Evolutionary conservation across 2,329 filamentous ascomycete genomes (phyloP), one percentile per base, ranked within the genome.

Genomic region (Atkinsonella texensis): DNA sequence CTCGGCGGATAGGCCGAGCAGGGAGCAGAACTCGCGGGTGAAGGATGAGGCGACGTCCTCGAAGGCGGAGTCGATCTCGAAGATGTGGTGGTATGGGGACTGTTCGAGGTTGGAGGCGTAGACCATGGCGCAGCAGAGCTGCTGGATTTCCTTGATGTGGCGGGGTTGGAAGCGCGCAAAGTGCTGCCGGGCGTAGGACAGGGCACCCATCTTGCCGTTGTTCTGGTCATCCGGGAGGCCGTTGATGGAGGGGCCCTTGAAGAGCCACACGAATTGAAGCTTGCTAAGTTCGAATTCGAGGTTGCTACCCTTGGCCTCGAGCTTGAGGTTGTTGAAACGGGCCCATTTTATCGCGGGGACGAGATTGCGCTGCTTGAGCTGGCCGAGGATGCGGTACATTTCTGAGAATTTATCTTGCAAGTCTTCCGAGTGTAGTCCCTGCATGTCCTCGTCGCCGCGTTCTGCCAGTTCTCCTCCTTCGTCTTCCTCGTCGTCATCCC

Each of bases 231-330:
- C 74, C 9, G 80, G 74, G 1, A 81, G 69, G 10, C 79, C 77
- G 56, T 80, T 79, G 11, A 75, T 65, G 1, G 62, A 53, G 0
- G 73, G 68, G 0, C 84, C 83, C 56, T 85, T 81, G 68, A 94
- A 95, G 1, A 96, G 76, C 79, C 87, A 91, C 35, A 97, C 79
- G 60, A 87, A 98, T 59, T 95, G 89, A 17, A 97, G 74, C 57
- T 89, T 86, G 69, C 84, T 88, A 2, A 98, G 81, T 62, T 98
- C 91, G 57, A 97, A 98, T 65, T 97, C 91, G 2, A 98, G 79
- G 59, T 95, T 95, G 62, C 89, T 95, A 3, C 90, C 91, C 46
- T 89, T 80, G 4, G 79, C 77, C 62, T 95, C 89, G 2, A 98
- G 75, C 28, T 82, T 74, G 5, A 69, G 66, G 53, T 82, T 84